Base-by-base conservation (phyloP, 805 yeast species). In the Candida corydali region DNA sequence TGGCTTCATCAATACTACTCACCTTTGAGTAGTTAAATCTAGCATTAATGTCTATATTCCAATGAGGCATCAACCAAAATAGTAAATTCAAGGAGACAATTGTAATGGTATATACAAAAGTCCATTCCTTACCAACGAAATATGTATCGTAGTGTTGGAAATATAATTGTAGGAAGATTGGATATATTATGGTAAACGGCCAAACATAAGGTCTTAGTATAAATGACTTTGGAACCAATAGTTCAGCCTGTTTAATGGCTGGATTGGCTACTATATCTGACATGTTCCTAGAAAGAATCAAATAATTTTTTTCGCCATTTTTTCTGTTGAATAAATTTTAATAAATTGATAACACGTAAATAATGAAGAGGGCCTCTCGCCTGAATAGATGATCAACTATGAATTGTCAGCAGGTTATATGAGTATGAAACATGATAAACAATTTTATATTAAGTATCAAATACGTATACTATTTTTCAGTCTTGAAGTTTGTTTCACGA, bases 71-170 rank as follows among this genome's bases (percentile, higher is more conserved):
- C 57, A 91, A 75, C 82, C 88, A 74, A 40, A 91, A 66, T 55
- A 91, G 66, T 29, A 80, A 65, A 55, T 91, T 94, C 40, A 83
- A 42, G 2, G 96, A 78, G 25, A 82, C 58, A 35, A 89, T 69
- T 5, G 88, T 59, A 42, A 94, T 82, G 17, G 87, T 66, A 52
- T 78, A 89, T 25, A 91, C 93, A 58, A 86, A 86, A 0, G 98
- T 93, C 98, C 98, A 93, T 63, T 91, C 98, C 31, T 82, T 74
- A 17, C 96, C 96, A 30, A 75, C 83, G 52, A 91, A 83, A 55
- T 86, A 86, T 40, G 63, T 68, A 40, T 91, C 98, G 59, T 91
- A 91, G 39, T 80, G 76, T 42, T 65, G 63, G 41, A 59, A 51
- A 57, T 85, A 91, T 26, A 86, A 57, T 50, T 83, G 78, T 36